These are phyloP conservation scores for Globisporangium ultimum DNA, from an alignment of 352 stramenopile species.

Conservation along the genomic window DNA sequence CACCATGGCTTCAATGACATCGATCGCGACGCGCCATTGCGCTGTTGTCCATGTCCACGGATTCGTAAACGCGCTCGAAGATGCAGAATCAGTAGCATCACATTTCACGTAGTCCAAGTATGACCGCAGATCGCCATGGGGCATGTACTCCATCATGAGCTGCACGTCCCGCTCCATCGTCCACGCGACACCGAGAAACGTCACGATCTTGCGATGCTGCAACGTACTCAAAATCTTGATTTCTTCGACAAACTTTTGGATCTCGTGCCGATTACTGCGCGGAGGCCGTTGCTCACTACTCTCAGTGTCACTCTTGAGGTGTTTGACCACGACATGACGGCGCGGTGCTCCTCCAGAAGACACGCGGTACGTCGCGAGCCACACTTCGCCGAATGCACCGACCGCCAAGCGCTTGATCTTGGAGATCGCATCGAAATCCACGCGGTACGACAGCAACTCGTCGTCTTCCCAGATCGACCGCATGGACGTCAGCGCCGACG, in stretches of 20 bases:
- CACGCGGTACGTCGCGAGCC: conserved; percentile 15
- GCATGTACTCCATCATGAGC: conserved; percentile 21
- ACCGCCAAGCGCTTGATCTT: conserved; percentile 8
- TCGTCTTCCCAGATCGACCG: conserved; percentile 10
- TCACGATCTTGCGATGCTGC: conserved; percentile 15
- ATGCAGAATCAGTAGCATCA: neutral
- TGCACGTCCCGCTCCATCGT: conserved; percentile 14
- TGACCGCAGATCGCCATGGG: conserved; percentile 11
- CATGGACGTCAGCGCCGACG: neutral
- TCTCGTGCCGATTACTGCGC: conserved; percentile 1
- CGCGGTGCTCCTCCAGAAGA: neutral
- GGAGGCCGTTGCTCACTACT: too few relatives aligned
- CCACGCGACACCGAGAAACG: conserved; percentile 21
- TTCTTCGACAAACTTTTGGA: conserved; percentile 10
- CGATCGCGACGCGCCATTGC: conserved; percentile 39
- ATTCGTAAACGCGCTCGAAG: conserved; percentile 20
- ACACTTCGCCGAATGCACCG: conserved; percentile 24
- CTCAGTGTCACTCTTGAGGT: conserved; percentile 2
- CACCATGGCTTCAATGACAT: conserved; percentile 44
- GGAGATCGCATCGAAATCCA: conserved; percentile 11
- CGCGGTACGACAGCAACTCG: conserved; percentile 8
- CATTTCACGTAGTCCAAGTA: conserved; percentile 4
- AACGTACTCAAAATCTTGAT: conserved; percentile 11
- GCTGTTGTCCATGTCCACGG: conserved; percentile 41
- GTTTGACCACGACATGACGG: conserved; percentile 10